Percentiles rank a stretch among this genome's conserved stretches.
Conservation (phyloP, 2,329 filamentous ascomycete genomes). For the Cytospora paraplurivora region DNA sequence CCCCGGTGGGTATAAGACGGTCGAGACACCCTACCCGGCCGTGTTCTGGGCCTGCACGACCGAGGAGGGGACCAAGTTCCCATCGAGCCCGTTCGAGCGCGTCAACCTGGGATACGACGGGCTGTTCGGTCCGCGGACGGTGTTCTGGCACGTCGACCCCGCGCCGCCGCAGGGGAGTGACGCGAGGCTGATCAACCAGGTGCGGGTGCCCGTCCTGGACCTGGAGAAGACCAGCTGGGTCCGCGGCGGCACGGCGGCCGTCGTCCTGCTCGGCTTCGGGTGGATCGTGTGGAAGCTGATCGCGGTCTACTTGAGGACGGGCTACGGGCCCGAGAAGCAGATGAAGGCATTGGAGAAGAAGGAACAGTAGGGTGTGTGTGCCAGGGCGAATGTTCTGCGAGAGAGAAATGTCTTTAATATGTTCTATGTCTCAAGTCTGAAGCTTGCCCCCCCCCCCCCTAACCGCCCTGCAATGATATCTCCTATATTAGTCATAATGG, state of each 20-base stretch:
- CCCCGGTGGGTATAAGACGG: slow-evolving; percentile 52
- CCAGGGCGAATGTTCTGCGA: neutral
- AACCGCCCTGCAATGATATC: neutral
- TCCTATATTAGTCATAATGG: neutral
- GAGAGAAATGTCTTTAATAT: slow-evolving; percentile 8
- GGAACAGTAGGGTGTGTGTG: slow-evolving; percentile 32
- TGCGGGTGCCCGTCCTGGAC: slow-evolving; percentile 68
- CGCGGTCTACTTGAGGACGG: slow-evolving; percentile 40
- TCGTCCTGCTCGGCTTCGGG: slow-evolving; percentile 65
- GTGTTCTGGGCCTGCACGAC: slow-evolving; percentile 89
- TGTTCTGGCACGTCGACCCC: slow-evolving; percentile 79
- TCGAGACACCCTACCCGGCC: slow-evolving; percentile 75
- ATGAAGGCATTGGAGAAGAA: slow-evolving; percentile 31
- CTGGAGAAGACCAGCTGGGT: slow-evolving; percentile 53
- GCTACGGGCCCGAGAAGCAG: slow-evolving; percentile 35
- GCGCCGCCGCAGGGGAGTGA: slow-evolving; percentile 37
- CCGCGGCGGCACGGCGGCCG: slow-evolving; percentile 57
- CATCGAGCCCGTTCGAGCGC: slow-evolving; percentile 81
- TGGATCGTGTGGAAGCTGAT: slow-evolving; percentile 68
- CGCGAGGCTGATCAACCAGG: slow-evolving; percentile 51
- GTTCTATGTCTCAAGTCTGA: slow-evolving; percentile 9
- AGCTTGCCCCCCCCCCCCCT: too few relatives aligned
- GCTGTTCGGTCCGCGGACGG: slow-evolving; percentile 72
- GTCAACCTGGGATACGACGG: slow-evolving; percentile 83
- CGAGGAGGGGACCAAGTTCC: slow-evolving; percentile 66